A percentile compares a stretch with the other conserved stretches of the same genome.
Evolutionary conservation across 1,284 basidiomycete genomes (phyloP).

Genomic region (Athelia psychrophila): DNA sequence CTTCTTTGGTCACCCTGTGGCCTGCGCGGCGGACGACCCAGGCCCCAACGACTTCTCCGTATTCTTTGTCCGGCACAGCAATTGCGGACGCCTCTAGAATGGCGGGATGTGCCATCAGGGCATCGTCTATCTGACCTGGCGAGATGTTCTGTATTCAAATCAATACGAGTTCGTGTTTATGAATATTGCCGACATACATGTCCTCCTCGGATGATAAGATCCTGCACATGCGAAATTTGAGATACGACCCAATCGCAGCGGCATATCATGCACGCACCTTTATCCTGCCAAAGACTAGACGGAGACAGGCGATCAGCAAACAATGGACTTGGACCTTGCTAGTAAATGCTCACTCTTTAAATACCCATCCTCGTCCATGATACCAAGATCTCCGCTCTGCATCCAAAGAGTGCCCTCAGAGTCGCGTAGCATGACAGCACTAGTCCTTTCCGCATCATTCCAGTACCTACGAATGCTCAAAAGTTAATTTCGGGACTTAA

Average conservation of each 20-base stretch:
- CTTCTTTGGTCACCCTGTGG: slow-evolving; percentile 40
- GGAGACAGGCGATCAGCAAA: not conserved
- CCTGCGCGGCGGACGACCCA: slow-evolving; percentile 60
- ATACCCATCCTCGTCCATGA: slow-evolving; percentile 84
- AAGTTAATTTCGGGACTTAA: slow-evolving; percentile 73
- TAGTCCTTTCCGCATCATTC: slow-evolving; percentile 70
- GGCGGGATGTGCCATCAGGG: slow-evolving; percentile 55
- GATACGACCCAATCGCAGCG: not conserved
- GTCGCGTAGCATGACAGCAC: slow-evolving; percentile 49
- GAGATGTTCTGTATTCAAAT: slow-evolving; percentile 66
- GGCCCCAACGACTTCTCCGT: slow-evolving; percentile 77
- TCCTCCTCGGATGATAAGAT: slow-evolving; percentile 89
- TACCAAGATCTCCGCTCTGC: slow-evolving; percentile 82
- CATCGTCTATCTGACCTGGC: slow-evolving; percentile 84
- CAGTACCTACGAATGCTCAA: slow-evolving; percentile 83
- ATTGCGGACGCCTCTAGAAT: slow-evolving; percentile 77
- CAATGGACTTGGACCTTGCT: slow-evolving; percentile 7
- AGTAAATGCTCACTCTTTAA: slow-evolving; percentile 49
- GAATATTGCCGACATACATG: slow-evolving; percentile 43
- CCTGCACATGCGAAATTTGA: slow-evolving; percentile 34
- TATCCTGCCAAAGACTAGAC: slow-evolving; percentile 70
- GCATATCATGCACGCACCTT: slow-evolving; percentile 41
- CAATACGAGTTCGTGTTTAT: not conserved
- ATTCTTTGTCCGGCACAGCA: slow-evolving; percentile 67
- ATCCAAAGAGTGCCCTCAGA: slow-evolving; percentile 66